Base-by-base conservation (phyloP, 1,284 basidiomycete genomes). In the Ustilago shanxiensis region DNA sequence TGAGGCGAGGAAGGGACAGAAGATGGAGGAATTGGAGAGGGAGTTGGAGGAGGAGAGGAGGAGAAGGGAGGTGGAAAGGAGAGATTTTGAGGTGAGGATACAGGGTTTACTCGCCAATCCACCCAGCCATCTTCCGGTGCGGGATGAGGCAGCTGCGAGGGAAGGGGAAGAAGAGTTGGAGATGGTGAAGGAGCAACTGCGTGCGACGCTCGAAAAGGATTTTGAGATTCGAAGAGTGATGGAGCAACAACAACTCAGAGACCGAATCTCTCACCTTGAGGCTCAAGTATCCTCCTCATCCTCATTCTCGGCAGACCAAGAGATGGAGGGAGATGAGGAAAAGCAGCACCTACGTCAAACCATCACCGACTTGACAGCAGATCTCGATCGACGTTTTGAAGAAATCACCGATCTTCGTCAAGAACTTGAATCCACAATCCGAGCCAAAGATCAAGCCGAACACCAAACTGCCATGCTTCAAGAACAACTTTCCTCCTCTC, bases 21-120 rank as follows among this genome's bases (percentile, higher is more conserved):
- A 31, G 20, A 20, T 26, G 20, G 16, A n/a, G 4, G 60, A 60
- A 49, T 44, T 72, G 26, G 50, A 63, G 29, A 31, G 28, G 29
- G 54, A 55, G 29, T 39, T 77, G 45, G 60, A 68, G 11, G 64
- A 73, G 16, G 75, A 77, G 20, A 28, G 49, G 13, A 56, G 75
- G 13, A 35, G 44, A 41, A 50, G 66, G 28, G 66, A 72, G 39
- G 50, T 66, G 8, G 66, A 77, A 14, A 58, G 70, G 26, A 24
- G 66, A 11, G 75, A 77, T 39, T 70, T 37, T 47, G 70, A 67
- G 39, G 70, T 77, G 5, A 50, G 75, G 3, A 33, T 77, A 13
- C 63, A 65, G 47, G 65, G 20, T 14, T 20, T 69, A 26, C 56
- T 63, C 18, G 13, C 22, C 24, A 26, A 14, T 13, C 11, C 7